A percentile compares a stretch with the other conserved stretches of the same genome.
These are phyloP conservation scores for Nannizziopsis arthrosporioides DNA, from an alignment of 2,329 filamentous ascomycete genomes.

Conservation along the genomic window DNA sequence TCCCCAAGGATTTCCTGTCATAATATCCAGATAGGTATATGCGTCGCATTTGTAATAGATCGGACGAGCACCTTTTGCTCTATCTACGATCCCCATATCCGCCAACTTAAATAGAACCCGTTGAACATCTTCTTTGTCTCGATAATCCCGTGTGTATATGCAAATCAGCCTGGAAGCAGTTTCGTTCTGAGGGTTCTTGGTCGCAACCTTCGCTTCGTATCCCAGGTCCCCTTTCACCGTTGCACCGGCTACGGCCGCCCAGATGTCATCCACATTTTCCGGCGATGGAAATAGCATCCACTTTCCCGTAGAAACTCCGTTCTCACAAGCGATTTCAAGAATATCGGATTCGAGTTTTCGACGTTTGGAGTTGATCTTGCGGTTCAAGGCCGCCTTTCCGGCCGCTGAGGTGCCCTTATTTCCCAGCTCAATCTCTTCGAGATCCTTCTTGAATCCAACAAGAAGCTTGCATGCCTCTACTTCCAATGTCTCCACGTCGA, in stretches of 20 bases:
- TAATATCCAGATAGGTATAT: conserved; percentile 55
- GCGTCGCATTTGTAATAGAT: conserved; percentile 75
- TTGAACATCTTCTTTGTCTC: conserved; percentile 54
- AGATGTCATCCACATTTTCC: conserved; percentile 20
- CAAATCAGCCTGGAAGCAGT: conserved; percentile 46
- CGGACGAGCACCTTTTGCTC: conserved; percentile 25
- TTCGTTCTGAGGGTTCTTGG: conserved; percentile 32
- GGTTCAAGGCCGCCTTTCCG: conserved; percentile 24
- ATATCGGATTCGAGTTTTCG: conserved; percentile 44
- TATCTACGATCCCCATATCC: conserved; percentile 47
- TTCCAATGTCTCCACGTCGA: conserved; percentile 33
- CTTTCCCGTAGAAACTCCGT: conserved; percentile 54
- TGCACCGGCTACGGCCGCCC: conserved; percentile 55
- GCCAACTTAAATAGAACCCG: conserved; percentile 54
- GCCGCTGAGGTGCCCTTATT: conserved; percentile 36
- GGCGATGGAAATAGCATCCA: conserved; percentile 26
- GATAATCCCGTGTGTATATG: conserved; percentile 67
- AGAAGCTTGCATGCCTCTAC: conserved; percentile 46
- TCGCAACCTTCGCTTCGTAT: conserved; percentile 59
- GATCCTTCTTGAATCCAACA: conserved; percentile 36
- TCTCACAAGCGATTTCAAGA: conserved; percentile 47
- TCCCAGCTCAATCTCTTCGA: conserved; percentile 41
- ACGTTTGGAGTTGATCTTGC: conserved; percentile 33
- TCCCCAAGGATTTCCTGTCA: conserved; percentile 49
- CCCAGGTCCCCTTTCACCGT: conserved; percentile 61